phyloP scores from a whole-genome alignment of 2,329 filamentous ascomycete genomes.

The Claviceps monticola region DNA sequence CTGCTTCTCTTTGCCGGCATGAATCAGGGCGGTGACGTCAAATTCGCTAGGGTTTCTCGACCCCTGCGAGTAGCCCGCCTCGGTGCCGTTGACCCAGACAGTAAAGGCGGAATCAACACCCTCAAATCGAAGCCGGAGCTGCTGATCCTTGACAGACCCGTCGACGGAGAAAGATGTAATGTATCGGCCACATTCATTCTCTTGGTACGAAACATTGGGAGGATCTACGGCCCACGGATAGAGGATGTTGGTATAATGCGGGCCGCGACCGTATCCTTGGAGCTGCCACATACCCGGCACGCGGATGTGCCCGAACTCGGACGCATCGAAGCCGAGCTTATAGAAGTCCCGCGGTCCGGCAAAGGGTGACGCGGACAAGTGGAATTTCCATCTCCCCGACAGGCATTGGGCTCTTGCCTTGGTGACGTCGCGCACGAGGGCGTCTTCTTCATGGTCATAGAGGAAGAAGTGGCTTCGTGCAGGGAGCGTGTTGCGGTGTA shows the following conservation, averaged over 20 bases:
- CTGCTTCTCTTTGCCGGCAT: conserved; percentile 31
- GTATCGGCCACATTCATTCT: conserved; percentile 54
- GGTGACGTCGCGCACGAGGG: conserved; percentile 26
- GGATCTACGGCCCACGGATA: conserved; percentile 56
- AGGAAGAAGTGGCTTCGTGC: conserved; percentile 43
- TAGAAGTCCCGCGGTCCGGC: conserved; percentile 29
- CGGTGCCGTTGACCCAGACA: conserved; percentile 53
- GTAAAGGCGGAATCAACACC: conserved; percentile 62
- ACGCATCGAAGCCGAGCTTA: conserved; percentile 20
- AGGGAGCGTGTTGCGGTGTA: conserved; percentile 45
- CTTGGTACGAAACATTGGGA: conserved; percentile 48
- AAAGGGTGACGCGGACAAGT: conserved; percentile 31
- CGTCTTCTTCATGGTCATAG: conserved; percentile 34
- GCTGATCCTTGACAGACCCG: conserved; percentile 29
- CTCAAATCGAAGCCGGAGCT: conserved; percentile 57
- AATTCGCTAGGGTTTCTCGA: conserved; percentile 62
- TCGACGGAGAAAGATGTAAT: conserved; percentile 41
- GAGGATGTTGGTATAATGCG: conserved; percentile 57
- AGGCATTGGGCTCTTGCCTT: conserved; percentile 28
- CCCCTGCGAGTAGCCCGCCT: conserved; percentile 60
- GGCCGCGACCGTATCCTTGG: conserved; percentile 47
- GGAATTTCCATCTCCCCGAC: conserved; percentile 42
- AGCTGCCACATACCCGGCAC: conserved; percentile 62
- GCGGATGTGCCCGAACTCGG: conserved; percentile 26
- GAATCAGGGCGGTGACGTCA: conserved; percentile 45